Evolutionary conservation across 768 basidiomycete genomes (phyloP).

Genomic region (Clitopilus hobsonii): DNA sequence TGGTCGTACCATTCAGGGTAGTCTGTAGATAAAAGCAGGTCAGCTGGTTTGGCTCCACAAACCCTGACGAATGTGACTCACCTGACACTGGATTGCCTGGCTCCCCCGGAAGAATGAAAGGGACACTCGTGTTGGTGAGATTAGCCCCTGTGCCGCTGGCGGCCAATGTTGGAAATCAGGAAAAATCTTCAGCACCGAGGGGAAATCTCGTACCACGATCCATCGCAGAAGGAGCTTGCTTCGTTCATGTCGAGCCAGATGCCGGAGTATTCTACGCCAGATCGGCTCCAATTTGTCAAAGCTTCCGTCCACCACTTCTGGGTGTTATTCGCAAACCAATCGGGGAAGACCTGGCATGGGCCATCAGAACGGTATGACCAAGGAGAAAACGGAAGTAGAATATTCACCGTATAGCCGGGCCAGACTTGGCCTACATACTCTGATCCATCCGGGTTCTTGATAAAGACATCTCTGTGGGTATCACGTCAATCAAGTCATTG

Average conservation of each 20-base stretch:
- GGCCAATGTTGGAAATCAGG: slow-evolving; percentile 6
- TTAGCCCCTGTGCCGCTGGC: slow-evolving; percentile 53
- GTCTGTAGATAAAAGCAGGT: slow-evolving; percentile 18
- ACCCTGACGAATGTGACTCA: slow-evolving; percentile 10
- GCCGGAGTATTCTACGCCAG: slow-evolving; percentile 56
- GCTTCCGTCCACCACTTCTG: slow-evolving; percentile 59
- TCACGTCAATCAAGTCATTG: neutral
- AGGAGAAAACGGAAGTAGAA: neutral
- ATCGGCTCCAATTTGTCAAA: slow-evolving; percentile 46
- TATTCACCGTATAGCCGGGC: slow-evolving; percentile 65
- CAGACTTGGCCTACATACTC: slow-evolving; percentile 74
- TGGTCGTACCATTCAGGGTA: slow-evolving; percentile 65
- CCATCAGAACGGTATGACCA: neutral
- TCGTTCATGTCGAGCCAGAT: slow-evolving; percentile 76
- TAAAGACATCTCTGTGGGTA: slow-evolving; percentile 52
- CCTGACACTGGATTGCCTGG: slow-evolving; percentile 45
- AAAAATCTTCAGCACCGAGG: neutral
- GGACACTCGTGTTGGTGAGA: slow-evolving; percentile 46
- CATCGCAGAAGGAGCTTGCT: slow-evolving; percentile 56
- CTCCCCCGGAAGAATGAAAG: slow-evolving; percentile 54
- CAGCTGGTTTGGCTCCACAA: slow-evolving; percentile 1
- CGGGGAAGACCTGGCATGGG: slow-evolving; percentile 45
- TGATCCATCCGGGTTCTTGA: slow-evolving; percentile 71
- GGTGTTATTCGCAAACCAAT: slow-evolving; percentile 54
- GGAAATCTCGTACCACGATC: slow-evolving; percentile 41